phyloP scores from a whole-genome alignment of 371 early-diverging fungal genomes.

The Apophysomyces sp. region DNA sequence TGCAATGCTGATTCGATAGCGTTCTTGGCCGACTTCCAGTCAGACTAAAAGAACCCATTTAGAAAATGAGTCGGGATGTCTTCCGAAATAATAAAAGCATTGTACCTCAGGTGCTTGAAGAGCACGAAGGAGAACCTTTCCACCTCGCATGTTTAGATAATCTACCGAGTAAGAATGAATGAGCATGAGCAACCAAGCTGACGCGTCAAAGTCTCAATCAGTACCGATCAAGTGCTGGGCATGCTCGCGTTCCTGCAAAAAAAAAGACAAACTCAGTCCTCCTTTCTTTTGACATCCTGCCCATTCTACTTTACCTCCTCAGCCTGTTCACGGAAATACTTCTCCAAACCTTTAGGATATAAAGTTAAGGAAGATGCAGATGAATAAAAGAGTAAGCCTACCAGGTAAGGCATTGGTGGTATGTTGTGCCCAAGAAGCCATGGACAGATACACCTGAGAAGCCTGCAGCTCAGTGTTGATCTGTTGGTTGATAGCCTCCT shows the following conservation, averaged over 20 bases:
- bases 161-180: slow-evolving; percentile 22
- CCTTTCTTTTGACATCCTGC: background rate
- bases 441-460: slow-evolving; percentile 58
- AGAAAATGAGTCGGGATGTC: background rate
- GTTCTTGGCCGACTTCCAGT: slow-evolving; percentile 67
- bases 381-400: slow-evolving; percentile 2
- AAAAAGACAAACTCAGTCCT: background rate
- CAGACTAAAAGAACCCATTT: slow-evolving; percentile 26
- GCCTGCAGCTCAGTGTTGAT: slow-evolving; percentile 62
- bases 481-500: slow-evolving; percentile 69
- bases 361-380: background rate
- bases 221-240: slow-evolving; percentile 53
- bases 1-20: slow-evolving; percentile 68
- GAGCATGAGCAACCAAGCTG: background rate
- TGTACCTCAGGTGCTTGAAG: slow-evolving; percentile 54
- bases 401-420: slow-evolving; percentile 60
- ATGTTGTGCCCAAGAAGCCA: slow-evolving; percentile 58
- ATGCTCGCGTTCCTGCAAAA: slow-evolving; percentile 55
- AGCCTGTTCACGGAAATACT: slow-evolving; percentile 56
- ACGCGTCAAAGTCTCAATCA: background rate
- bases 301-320: slow-evolving; percentile 38
- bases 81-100: background rate
- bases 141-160: slow-evolving; percentile 60
- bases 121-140: slow-evolving; percentile 45
- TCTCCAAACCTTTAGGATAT: slow-evolving; percentile 43